Evolutionary conservation across 306 rosid genomes (phyloP), one percentile per base, ranked within the genome.

Genomic region (Hippophae tibetana): DNA sequence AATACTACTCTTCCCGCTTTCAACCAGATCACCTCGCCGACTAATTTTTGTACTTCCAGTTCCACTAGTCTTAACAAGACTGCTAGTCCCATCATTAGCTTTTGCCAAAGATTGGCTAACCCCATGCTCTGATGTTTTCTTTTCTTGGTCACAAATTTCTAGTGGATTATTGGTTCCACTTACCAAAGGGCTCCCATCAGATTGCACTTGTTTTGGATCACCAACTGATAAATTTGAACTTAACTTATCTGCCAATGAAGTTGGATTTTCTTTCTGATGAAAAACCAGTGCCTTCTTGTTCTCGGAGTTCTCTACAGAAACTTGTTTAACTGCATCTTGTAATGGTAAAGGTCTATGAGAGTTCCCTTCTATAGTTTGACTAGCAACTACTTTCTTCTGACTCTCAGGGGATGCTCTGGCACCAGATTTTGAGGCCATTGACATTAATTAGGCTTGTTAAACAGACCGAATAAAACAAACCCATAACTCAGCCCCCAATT

Each of bases 1-100:
- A n/a, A 79, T 65, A 63, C 84, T 79, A 55, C 78, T 79, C 74
- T 79, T 79, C 63, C 84, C 81, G 47, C 81, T 79, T 58, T 79
- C 84, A 13, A 72, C 76, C 57, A 71, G 68, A 31, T 79, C 84
- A 7, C 57, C 72, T 8, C 72, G 78, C 41, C 65, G 72, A 57
- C 72, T 74, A 60, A 53, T 43, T 55, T 72, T 72, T 27, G 63
- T 49, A 14, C 72, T 74, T 45, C 74, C 53, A 14, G 69, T 74
- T 45, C 74, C 77, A 74, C 84, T 72, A 7, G 81, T 71, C 78
- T 74, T 78, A 10, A 56, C 63, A 54, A 61, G 59, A 60, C 79
- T 74, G 60, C 63, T 67, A 45, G 72, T 47, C 38, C 74, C 77
- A 62, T 71, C 81, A 31, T 78, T 75, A n/a, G 61, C 59, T 57